Evolutionary conservation across 768 basidiomycete genomes (phyloP), one percentile per base, ranked within the genome.

Genomic region (Royoungia palumana): DNA sequence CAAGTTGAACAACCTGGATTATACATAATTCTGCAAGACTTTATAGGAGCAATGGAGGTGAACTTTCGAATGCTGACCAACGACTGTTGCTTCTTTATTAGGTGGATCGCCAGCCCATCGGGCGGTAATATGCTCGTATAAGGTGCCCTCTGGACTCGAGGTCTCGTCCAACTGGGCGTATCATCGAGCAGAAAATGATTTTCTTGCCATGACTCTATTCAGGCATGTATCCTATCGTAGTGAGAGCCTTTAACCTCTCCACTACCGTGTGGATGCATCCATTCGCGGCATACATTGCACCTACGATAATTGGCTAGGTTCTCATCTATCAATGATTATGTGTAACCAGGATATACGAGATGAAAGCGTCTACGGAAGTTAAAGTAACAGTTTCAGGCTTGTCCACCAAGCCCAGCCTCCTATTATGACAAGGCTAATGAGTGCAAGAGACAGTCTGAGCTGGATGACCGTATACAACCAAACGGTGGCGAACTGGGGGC

Each of bases 391-490:
- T 50, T 76, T 81, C 54, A 86, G 69, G 12, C 71, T 77, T 40
- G 79, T 75, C 76, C 76, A 87, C 81, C 82, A 80, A 8, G 79
- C 70, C 69, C 80, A 90, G 38, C 57, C 60, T 6, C 74, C 79
- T 32, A 87, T 78, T 13, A 75, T 50, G 2, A 64, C 47, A 13
- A 92, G 71, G 53, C 78, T 81, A 24, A 81, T 49, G 4, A 81
- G 70, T 6, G 88, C 82, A 17, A 81, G 78, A 3, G 72, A 73
- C 21, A 93, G 67, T 47, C 85, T 79, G 22, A 90, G 73, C 54
- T 89, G 85, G 12, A 89, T 70, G 41, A 90, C 72, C 4, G 80
- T 74, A 57, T 87, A 92, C 9, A 90, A 72, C 89, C 90, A 92
- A 6, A 86, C 61, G 0, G 89, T 89, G 3, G 82, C 82, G 46